These are phyloP conservation scores for Domatiomyces globalis DNA, from an alignment of 2,329 filamentous ascomycete genomes.

Conservation along the genomic window DNA sequence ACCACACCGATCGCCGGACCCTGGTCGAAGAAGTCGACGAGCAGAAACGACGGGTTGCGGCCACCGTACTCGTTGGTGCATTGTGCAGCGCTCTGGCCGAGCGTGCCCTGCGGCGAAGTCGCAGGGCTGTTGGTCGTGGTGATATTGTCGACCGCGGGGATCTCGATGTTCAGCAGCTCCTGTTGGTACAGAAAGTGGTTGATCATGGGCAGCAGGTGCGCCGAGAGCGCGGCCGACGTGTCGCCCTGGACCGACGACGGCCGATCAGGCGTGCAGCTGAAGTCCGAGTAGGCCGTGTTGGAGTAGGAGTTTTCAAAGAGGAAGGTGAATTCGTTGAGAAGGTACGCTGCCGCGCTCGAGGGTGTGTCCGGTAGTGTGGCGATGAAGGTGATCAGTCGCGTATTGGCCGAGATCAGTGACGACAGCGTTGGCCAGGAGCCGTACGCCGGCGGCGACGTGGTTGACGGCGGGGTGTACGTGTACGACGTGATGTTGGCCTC, in stretches of 20 bases:
- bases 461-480: slow-evolving; percentile 43
- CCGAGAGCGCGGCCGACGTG: slow-evolving; percentile 36
- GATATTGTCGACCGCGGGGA: slow-evolving; percentile 48
- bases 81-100: slow-evolving; percentile 34
- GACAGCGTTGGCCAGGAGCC: slow-evolving; percentile 57
- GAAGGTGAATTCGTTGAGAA: slow-evolving; percentile 31
- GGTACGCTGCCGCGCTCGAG: slow-evolving; percentile 27
- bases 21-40: slow-evolving; percentile 68
- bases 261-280: slow-evolving; percentile 58
- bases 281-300: slow-evolving; percentile 46
- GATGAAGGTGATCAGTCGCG: slow-evolving; percentile 55
- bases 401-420: slow-evolving; percentile 49
- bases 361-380: slow-evolving; percentile 28
- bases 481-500: slow-evolving; percentile 46
- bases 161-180: slow-evolving; percentile 37
- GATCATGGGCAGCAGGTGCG: slow-evolving; percentile 53
- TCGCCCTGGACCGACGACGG: slow-evolving; percentile 41
- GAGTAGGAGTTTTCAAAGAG: slow-evolving; percentile 63
- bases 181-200: slow-evolving; percentile 60
- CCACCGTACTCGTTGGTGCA: slow-evolving; percentile 45
- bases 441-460: slow-evolving; percentile 25
- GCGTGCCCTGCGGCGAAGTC: slow-evolving; percentile 37
- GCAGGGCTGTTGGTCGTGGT: slow-evolving; percentile 51
- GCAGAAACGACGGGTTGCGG: slow-evolving; percentile 53
- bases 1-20: slow-evolving; percentile 56